Evolutionary conservation across 2,329 filamentous ascomycete species (phyloP), one percentile per base, ranked within the genome.

Genomic region (Nemania abortiva): DNA sequence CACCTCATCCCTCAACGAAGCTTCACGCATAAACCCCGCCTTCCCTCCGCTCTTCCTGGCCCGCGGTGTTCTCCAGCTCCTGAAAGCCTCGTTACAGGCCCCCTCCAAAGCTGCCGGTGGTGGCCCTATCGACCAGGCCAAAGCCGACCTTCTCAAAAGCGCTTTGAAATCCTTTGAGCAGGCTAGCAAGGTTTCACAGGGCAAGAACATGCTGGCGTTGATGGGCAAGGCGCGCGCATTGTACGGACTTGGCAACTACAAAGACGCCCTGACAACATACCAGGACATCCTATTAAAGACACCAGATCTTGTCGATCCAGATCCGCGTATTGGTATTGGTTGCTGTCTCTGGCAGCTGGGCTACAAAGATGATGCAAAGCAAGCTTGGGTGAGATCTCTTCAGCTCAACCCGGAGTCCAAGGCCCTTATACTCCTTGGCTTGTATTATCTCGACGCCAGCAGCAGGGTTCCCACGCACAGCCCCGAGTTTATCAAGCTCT

Each of bases 341-440:
- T 96, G 94, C 81, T 99, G 96, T 84, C 91, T 98, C 80, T 99
- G 97, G 96, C 93, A 97, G 80, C 86, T 99, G 31, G 95, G 95
- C 11, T 94, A 93, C 84, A 98, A 97, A 80, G 93, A 97, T 39
- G 94, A 97, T 76, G 96, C 97, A 7, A 95, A 93, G 78, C 84
- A 86, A 56, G 95, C 96, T 13, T 99, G 96, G 96, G 92, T 97
- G 78, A 88, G 96, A 71, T 90, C 92, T 13, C 82, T 98, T 31
- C 93, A 97, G 78, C 87, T 98, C 77, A 89, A 87, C 76, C 90
- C 93, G 0, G 88, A 94, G 27, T 97, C 94, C 24, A 98, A 97
- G 82, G 95, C 95, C 59, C 94, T 97, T 75, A 94, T 97, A 58
- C 86, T 99, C 9, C 88, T 99, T 9, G 96, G 94, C 20, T 86